Conservation (phyloP, 768 basidiomycete genomes). For the Psilocybe tampanensis region DNA sequence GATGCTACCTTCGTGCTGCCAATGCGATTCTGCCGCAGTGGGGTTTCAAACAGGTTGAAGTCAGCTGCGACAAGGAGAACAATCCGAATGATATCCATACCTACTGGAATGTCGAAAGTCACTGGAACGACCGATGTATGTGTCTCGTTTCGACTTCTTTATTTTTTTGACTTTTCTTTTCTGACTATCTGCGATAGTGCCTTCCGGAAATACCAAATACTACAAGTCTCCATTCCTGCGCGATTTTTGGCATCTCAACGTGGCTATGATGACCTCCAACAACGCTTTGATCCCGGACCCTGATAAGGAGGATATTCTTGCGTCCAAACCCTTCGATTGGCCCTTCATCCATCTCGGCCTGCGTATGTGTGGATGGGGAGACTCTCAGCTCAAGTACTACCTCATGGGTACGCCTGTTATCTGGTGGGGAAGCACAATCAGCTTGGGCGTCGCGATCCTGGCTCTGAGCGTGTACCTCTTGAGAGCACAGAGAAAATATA, state of each 20-base stretch:
- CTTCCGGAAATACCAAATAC: conserved; percentile 77
- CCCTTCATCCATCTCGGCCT: conserved; percentile 87
- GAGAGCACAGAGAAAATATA: conserved; percentile 85
- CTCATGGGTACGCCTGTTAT: conserved; percentile 90
- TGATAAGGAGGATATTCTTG: conserved; percentile 98
- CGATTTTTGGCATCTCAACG: conserved; percentile 98
- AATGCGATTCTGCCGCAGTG: conserved; percentile 92
- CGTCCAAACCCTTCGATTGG: conserved; percentile 93
- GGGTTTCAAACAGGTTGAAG: conserved; percentile 99
- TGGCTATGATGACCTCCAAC: conserved; percentile 99
- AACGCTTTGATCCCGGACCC: conserved; percentile 97
- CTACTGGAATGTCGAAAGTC: conserved; percentile 98
- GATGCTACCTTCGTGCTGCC: conserved; percentile 89
- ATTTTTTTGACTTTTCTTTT: conserved; percentile 2
- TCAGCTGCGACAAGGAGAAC: conserved; percentile 90
- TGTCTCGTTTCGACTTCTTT: too few relatives aligned
- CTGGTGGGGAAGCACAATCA: conserved; percentile 83
- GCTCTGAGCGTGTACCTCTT: conserved; percentile 72
- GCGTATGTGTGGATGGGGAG: conserved; percentile 98
- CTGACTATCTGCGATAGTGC: conserved; percentile 56
- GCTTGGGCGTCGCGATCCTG: conserved; percentile 57
- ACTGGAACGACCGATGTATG: conserved; percentile 94
- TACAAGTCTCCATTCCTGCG: conserved; percentile 92
- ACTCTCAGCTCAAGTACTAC: conserved; percentile 88
- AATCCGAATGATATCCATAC: conserved; percentile 81